Conservation (phyloP, 164 flowering plant species). For the Stephania yunnanensis region DNA sequence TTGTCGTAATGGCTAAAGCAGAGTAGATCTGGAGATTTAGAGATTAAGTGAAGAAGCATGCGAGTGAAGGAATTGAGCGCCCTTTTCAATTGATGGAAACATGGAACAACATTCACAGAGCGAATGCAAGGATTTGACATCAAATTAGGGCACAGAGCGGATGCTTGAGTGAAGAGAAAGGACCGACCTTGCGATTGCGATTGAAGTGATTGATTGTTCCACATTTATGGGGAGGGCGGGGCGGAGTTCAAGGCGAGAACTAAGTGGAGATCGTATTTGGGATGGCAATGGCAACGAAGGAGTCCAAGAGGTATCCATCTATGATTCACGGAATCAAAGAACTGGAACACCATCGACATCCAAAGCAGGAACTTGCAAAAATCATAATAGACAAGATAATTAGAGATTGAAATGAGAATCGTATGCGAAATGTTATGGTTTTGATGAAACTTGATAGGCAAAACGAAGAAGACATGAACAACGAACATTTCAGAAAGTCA, state of each 20-base stretch:
- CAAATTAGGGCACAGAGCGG: too few relatives aligned
- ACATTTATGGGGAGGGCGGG: constrained; percentile 11
- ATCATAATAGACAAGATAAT: too few relatives aligned
- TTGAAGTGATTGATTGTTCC: background rate
- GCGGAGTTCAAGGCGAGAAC: constrained; percentile 21
- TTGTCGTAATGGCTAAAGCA: constrained; percentile 37
- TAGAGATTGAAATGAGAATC: too few relatives aligned
- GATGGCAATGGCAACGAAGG: constrained; percentile 19
- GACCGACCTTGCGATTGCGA: constrained; percentile 9
- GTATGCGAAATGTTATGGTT: too few relatives aligned
- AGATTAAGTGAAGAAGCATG: background rate
- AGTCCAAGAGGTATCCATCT: constrained; percentile 28
- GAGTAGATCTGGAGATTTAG: background rate
- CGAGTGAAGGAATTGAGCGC: background rate
- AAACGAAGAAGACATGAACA: too few relatives aligned
- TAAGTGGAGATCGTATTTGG: constrained; percentile 21
- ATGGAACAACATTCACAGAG: too few relatives aligned
- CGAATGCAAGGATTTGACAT: too few relatives aligned
- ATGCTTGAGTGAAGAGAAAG: constrained; percentile 1
- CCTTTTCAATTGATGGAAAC: background rate
- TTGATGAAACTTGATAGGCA: too few relatives aligned
- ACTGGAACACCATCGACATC: background rate
- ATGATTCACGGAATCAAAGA: constrained; percentile 9
- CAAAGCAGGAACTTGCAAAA: too few relatives aligned
- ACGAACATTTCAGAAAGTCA: too few relatives aligned